phyloP scores from a whole-genome alignment of 148 eudicot genomes.

The Vaccinium myrtillus region DNA sequence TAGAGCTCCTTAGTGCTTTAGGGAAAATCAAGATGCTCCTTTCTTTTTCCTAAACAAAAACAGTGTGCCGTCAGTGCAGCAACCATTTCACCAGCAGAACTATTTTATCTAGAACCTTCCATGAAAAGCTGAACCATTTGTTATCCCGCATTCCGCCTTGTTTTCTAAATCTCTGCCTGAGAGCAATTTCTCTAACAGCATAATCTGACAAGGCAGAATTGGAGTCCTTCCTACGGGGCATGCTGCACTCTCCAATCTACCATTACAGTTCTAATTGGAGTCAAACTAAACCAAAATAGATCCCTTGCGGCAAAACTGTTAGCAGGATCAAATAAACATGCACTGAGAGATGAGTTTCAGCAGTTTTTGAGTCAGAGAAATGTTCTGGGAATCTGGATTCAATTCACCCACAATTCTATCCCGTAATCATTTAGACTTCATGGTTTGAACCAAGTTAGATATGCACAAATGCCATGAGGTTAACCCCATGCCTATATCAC shows the following conservation, averaged over 20 bases:
- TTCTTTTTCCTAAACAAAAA: background rate
- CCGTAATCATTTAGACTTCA: background rate
- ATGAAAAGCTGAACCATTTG: background rate
- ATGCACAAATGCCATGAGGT: background rate
- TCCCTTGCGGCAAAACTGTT: background rate
- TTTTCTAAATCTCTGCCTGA: background rate
- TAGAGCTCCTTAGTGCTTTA: background rate
- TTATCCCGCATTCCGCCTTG: background rate
- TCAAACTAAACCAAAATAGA: background rate
- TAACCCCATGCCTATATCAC: background rate
- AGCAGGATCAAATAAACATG: background rate
- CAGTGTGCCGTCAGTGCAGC: background rate
- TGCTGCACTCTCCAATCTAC: background rate
- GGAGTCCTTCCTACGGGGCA: background rate
- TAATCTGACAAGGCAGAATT: background rate
- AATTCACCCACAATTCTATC: background rate
- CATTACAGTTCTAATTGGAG: background rate
- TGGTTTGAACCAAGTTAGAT: background rate
- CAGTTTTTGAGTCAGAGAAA: background rate
- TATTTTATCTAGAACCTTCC: background rate
- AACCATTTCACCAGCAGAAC: slow-evolving; percentile 1
- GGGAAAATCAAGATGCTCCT: background rate
- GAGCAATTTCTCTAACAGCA: background rate
- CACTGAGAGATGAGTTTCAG: background rate
- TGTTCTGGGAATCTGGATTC: background rate